Percentiles rank a stretch among this genome's conserved stretches.
phyloP scores from a whole-genome alignment of 73 alveolate species.

The Durusdinium trenchii region DNA sequence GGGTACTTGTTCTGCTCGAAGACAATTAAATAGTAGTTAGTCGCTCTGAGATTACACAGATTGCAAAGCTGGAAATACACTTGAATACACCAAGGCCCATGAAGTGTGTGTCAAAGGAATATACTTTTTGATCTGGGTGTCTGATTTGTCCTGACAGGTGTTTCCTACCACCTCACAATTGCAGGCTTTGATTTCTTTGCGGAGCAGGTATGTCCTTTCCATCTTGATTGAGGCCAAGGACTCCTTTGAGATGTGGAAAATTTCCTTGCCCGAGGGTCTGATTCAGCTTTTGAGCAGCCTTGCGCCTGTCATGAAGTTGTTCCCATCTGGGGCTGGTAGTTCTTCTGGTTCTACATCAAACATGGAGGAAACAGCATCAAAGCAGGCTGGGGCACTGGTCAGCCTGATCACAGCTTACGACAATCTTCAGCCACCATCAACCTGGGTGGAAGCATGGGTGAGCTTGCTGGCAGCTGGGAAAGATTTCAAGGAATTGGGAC shows the following conservation, averaged over 20 bases:
- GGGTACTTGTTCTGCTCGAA: too few relatives aligned
- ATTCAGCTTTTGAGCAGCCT: background rate
- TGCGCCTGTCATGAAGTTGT: background rate
- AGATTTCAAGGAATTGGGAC: too few relatives aligned
- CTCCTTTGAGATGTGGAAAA: background rate
- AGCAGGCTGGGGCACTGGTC: background rate
- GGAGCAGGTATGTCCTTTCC: too few relatives aligned
- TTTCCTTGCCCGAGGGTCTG: background rate
- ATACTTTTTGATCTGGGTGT: too few relatives aligned
- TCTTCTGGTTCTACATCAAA: background rate
- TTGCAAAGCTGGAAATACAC: too few relatives aligned
- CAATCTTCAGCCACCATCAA: background rate
- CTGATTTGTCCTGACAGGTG: background rate
- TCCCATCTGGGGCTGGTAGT: background rate
- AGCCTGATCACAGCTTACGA: background rate
- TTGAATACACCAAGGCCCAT: too few relatives aligned
- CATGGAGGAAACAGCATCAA: background rate
- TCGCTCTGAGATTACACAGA: too few relatives aligned
- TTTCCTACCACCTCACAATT: too few relatives aligned
- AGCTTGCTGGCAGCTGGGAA: too few relatives aligned
- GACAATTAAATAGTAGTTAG: too few relatives aligned
- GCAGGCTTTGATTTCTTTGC: too few relatives aligned
- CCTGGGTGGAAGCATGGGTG: background rate
- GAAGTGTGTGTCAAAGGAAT: too few relatives aligned
- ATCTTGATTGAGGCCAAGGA: background rate